These are phyloP conservation scores for Fusarium sp. DNA, from an alignment of 2,329 filamentous ascomycete genomes.

Conservation along the genomic window DNA sequence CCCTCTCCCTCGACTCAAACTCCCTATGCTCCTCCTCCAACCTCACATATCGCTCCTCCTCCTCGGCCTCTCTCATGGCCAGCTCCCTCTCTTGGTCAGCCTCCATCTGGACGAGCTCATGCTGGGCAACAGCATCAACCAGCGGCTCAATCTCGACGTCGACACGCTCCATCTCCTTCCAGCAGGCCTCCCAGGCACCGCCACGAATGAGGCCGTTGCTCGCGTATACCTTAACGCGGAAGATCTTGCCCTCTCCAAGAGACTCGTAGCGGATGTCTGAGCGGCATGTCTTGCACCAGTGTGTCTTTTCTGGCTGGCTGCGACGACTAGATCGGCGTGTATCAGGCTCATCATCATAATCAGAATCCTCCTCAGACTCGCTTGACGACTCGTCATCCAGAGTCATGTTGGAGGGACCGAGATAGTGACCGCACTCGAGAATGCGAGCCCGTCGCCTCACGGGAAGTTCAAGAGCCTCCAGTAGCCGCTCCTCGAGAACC, in stretches of 20 bases:
- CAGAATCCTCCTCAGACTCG: conserved; percentile 60
- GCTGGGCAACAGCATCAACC: conserved; percentile 69
- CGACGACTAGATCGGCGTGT: conserved; percentile 37
- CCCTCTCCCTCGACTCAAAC: conserved; percentile 46
- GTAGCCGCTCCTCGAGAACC: conserved; percentile 79
- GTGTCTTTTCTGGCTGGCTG: conserved; percentile 50
- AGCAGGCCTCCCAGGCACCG: conserved; percentile 92
- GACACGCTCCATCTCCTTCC: conserved; percentile 98
- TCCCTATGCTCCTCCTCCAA: conserved; percentile 42
- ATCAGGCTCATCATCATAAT: conserved; percentile 48
- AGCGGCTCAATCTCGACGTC: conserved; percentile 90
- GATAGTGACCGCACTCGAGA: conserved; percentile 81
- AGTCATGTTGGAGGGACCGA: conserved; percentile 68
- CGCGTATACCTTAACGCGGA: conserved; percentile 89
- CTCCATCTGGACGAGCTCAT: conserved; percentile 69
- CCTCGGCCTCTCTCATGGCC: conserved; percentile 50
- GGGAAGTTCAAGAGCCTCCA: conserved; percentile 80
- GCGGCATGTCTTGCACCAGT: conserved; percentile 70
- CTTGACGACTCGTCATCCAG: conserved; percentile 59
- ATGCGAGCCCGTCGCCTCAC: conserved; percentile 73
- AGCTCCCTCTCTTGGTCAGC: conserved; percentile 57
- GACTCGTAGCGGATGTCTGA: conserved; percentile 66
- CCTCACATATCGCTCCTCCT: conserved; percentile 48
- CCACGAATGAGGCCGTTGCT: conserved; percentile 94
- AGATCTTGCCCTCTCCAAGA: conserved; percentile 68